These are phyloP conservation scores for Cryphonectria naterciae DNA, from an alignment of 2,329 filamentous ascomycete species.

Conservation along the genomic window DNA sequence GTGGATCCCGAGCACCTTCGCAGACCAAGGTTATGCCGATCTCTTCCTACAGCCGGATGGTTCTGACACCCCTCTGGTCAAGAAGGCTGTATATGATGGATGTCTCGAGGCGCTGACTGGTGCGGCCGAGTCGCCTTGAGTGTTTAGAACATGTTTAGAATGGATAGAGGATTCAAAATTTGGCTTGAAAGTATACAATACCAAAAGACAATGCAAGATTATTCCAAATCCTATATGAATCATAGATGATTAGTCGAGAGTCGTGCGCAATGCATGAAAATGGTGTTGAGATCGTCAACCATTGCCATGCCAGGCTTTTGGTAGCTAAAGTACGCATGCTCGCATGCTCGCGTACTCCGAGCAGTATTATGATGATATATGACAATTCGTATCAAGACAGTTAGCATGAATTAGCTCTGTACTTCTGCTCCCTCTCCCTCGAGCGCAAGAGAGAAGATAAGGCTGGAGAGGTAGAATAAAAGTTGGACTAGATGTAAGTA, in stretches of 20 bases:
- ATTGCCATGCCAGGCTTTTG: neutral
- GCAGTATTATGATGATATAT: neutral
- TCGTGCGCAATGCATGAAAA: neutral
- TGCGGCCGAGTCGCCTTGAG: neutral
- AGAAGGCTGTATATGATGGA: slow-evolving; percentile 18
- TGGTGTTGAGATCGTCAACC: neutral
- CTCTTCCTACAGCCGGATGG: slow-evolving; percentile 9
- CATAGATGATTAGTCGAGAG: neutral
- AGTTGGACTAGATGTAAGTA: too few relatives aligned
- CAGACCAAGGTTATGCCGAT: slow-evolving; percentile 37
- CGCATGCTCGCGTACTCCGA: neutral
- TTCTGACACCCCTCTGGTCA: slow-evolving; percentile 8
- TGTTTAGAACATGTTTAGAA: neutral
- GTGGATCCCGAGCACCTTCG: slow-evolving; percentile 45
- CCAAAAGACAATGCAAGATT: neutral
- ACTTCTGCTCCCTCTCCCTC: neutral
- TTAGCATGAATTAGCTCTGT: neutral
- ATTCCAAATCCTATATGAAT: neutral
- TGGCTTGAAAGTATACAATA: neutral
- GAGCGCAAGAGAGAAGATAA: too few relatives aligned
- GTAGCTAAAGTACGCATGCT: too few relatives aligned
- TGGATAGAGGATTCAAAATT: neutral
- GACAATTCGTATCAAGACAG: neutral
- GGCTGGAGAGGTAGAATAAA: too few relatives aligned
- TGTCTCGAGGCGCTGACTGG: slow-evolving; percentile 10